Conservation (phyloP, 495 filamentous ascomycete species). For the Pseudevernia furfuracea region DNA sequence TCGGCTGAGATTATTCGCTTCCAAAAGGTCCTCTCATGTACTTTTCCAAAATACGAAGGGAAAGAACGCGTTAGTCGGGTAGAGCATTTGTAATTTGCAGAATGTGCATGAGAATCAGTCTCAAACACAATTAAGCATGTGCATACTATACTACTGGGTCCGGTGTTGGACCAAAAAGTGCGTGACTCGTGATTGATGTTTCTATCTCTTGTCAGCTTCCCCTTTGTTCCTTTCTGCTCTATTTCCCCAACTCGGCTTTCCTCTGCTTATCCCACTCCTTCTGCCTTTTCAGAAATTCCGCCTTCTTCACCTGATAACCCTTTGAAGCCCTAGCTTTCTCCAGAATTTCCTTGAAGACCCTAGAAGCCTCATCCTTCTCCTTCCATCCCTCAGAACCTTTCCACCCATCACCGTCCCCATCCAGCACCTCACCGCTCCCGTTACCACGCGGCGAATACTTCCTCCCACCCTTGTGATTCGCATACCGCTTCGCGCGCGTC, state of each 20-base stretch:
- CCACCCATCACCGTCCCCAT: slow-evolving; percentile 53
- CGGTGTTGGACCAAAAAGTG: background rate
- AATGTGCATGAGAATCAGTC: slow-evolving; percentile 7
- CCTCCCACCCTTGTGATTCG: slow-evolving; percentile 43
- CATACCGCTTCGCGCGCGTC: slow-evolving; percentile 44
- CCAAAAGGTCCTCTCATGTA: slow-evolving; percentile 7
- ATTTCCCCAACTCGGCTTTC: background rate
- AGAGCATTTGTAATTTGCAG: slow-evolving; percentile 15
- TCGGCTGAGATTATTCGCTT: slow-evolving; percentile 17
- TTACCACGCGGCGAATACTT: slow-evolving; percentile 32
- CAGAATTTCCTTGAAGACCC: slow-evolving; percentile 37
- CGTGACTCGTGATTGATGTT: background rate
- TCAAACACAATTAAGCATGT: slow-evolving; percentile 11
- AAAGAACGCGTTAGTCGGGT: slow-evolving; percentile 5
- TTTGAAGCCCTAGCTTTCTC: slow-evolving; percentile 35
- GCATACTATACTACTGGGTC: background rate
- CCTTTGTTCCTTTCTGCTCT: background rate
- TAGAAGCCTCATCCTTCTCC: slow-evolving; percentile 62
- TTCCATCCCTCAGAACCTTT: slow-evolving; percentile 45
- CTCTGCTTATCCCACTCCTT: slow-evolving; percentile 32
- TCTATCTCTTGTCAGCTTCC: background rate
- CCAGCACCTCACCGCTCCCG: slow-evolving; percentile 19
- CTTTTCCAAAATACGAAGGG: background rate
- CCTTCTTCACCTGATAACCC: slow-evolving; percentile 35
- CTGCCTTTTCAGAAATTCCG: slow-evolving; percentile 35